Conservation (phyloP, 2,329 filamentous ascomycete genomes). For the Cryphonectria nitschkei region DNA sequence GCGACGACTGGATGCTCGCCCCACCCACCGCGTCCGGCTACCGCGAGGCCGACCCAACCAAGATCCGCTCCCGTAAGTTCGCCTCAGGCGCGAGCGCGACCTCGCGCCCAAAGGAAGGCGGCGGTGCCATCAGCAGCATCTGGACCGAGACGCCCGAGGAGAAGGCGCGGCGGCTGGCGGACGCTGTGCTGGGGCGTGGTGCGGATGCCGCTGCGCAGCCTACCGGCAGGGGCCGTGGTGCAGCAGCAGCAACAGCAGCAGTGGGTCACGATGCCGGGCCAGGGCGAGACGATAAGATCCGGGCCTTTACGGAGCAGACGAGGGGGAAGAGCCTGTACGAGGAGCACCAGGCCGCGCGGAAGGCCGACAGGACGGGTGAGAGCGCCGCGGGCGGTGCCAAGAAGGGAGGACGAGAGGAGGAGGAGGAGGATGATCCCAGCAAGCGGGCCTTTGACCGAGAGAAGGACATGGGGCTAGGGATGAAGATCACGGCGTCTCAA, state of each 20-base stretch:
- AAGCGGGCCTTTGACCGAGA: constrained; percentile 86
- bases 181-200: constrained; percentile 78
- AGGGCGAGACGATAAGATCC: constrained; percentile 60
- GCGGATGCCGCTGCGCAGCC: constrained; percentile 39
- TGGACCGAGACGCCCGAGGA: constrained; percentile 94
- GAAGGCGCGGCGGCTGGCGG: constrained; percentile 77
- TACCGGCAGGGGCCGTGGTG: constrained; percentile 22
- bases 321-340: constrained; percentile 64
- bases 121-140: constrained; percentile 64
- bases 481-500: constrained; percentile 72
- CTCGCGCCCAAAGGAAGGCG: constrained; percentile 39
- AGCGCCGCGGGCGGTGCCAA: constrained; percentile 34
- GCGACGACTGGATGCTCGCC: constrained; percentile 85
- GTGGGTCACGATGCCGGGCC: constrained; percentile 36
- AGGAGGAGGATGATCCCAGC: constrained; percentile 88
- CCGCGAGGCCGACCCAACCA: constrained; percentile 77
- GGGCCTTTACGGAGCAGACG: constrained; percentile 55
- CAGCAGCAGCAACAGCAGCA: constrained; percentile 27
- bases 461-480: constrained; percentile 86
- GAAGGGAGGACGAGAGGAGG: constrained; percentile 46
- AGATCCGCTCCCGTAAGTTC: constrained; percentile 81
- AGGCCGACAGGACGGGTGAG: constrained; percentile 31
- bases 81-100: constrained; percentile 55
- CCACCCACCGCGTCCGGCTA: constrained; percentile 63
- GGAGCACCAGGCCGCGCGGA: constrained; percentile 53